Conservation (phyloP, 1,284 basidiomycete genomes). For the Heterobasidion parviporum region DNA sequence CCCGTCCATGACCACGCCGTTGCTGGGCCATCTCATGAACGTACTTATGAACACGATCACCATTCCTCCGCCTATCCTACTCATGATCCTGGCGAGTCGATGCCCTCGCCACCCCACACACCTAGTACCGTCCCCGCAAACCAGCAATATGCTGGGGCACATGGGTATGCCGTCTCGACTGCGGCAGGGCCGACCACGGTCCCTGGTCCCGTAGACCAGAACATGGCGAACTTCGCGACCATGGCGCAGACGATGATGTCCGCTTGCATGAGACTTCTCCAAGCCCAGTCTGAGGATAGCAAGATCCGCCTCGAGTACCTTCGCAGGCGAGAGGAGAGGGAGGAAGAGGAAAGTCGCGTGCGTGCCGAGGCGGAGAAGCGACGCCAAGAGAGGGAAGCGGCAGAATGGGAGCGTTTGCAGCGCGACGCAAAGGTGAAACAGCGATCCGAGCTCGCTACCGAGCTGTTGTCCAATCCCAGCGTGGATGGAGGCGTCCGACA, state of each 20-base stretch:
- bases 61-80: not conserved
- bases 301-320: conserved; percentile 46
- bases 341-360: conserved; percentile 42
- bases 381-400: conserved; percentile 28
- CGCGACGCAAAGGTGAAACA: conserved; percentile 45
- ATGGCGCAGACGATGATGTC: conserved; percentile 45
- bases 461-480: conserved; percentile 43
- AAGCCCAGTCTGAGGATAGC: conserved; percentile 18
- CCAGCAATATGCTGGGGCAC: not conserved
- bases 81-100: conserved; percentile 8
- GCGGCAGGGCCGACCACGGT: not conserved
- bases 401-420: conserved; percentile 43
- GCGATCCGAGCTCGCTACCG: conserved; percentile 55
- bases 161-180: not conserved
- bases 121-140: not conserved
- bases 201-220: conserved; percentile 7
- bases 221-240: conserved; percentile 19
- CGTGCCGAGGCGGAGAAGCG: conserved; percentile 40
- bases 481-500: conserved; percentile 51
- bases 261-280: conserved; percentile 46
- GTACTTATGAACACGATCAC: conserved; percentile 10
- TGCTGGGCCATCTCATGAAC: conserved; percentile 11
- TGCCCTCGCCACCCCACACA: conserved; percentile 1
- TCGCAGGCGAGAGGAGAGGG: conserved; percentile 52
- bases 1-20: conserved; percentile 9